Conservation (phyloP, 2,329 filamentous ascomycete genomes). For the Colletotrichum agaves region DNA sequence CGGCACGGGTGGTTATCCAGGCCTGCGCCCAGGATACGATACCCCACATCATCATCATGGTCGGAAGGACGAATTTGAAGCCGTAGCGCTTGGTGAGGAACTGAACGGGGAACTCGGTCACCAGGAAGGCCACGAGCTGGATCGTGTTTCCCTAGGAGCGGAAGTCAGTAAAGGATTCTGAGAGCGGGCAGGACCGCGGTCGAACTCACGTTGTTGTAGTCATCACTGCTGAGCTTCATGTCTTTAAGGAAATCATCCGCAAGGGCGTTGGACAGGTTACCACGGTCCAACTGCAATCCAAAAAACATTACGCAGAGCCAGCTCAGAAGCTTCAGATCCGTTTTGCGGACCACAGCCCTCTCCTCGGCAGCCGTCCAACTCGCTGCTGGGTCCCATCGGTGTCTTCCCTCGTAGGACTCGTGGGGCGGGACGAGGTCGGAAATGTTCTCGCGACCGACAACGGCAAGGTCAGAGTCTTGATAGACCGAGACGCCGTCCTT, state of each 20-base stretch:
- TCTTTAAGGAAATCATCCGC: slow-evolving; percentile 71
- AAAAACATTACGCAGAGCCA: slow-evolving; percentile 59
- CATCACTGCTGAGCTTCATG: slow-evolving; percentile 57
- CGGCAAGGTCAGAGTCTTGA: slow-evolving; percentile 42
- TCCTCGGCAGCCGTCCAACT: slow-evolving; percentile 68
- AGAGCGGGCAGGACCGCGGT: background rate
- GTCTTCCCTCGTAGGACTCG: slow-evolving; percentile 66
- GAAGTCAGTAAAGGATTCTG: slow-evolving; percentile 1
- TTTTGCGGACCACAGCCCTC: slow-evolving; percentile 60
- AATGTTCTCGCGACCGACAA: slow-evolving; percentile 53
- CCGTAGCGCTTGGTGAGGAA: slow-evolving; percentile 65
- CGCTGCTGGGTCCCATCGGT: slow-evolving; percentile 67
- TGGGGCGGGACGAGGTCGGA: slow-evolving; percentile 53
- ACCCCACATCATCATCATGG: slow-evolving; percentile 41
- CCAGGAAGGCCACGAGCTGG: slow-evolving; percentile 64
- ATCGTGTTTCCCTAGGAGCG: slow-evolving; percentile 59
- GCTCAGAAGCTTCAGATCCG: slow-evolving; percentile 60
- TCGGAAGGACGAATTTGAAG: slow-evolving; percentile 46
- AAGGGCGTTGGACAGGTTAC: slow-evolving; percentile 70
- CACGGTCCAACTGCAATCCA: slow-evolving; percentile 70
- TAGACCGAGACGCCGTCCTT: slow-evolving; percentile 38
- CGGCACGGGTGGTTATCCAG: slow-evolving; percentile 51
- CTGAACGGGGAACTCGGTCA: slow-evolving; percentile 70
- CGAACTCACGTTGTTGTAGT: slow-evolving; percentile 62
- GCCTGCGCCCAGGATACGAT: slow-evolving; percentile 37